phyloP scores from a whole-genome alignment of 2,329 filamentous ascomycete species.

The Ustilaginoidea virens region DNA sequence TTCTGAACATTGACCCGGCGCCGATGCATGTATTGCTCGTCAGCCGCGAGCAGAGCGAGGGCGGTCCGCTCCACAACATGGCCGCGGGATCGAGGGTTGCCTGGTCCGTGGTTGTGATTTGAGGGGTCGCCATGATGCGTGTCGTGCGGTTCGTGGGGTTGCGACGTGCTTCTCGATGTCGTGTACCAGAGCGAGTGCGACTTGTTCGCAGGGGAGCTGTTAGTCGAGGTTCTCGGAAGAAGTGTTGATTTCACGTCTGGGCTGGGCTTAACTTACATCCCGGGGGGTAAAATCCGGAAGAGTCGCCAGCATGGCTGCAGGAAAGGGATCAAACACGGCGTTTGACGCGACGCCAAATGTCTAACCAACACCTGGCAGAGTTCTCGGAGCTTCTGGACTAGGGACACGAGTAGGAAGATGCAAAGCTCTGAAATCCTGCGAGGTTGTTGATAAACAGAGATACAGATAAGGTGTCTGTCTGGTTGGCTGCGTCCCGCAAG shows the following conservation, averaged over 20 bases:
- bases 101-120: constrained; percentile 14
- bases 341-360: not conserved
- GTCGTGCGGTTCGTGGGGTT: constrained; percentile 18
- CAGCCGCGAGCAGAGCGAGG: constrained; percentile 54
- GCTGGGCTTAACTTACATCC: constrained; percentile 38
- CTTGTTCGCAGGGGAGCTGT: too few species aligned
- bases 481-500: too few species aligned
- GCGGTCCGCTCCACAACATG: constrained; percentile 40
- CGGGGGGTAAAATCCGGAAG: constrained; percentile 54
- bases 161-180: constrained; percentile 38
- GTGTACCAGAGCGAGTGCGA: constrained; percentile 62
- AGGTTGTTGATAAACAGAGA: too few species aligned
- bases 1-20: constrained; percentile 71
- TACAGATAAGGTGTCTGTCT: too few species aligned
- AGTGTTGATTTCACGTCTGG: constrained; percentile 1
- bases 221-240: too few species aligned
- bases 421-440: too few species aligned
- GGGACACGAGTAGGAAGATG: too few species aligned
- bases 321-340: not conserved
- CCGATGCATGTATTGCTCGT: constrained; percentile 62
- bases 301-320: constrained; percentile 37
- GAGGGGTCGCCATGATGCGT: constrained; percentile 14
- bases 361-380: not conserved
- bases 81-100: constrained; percentile 22
- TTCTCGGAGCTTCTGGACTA: too few species aligned